phyloP scores from a whole-genome alignment of 768 basidiomycete genomes.

The Podaxis sp. region DNA sequence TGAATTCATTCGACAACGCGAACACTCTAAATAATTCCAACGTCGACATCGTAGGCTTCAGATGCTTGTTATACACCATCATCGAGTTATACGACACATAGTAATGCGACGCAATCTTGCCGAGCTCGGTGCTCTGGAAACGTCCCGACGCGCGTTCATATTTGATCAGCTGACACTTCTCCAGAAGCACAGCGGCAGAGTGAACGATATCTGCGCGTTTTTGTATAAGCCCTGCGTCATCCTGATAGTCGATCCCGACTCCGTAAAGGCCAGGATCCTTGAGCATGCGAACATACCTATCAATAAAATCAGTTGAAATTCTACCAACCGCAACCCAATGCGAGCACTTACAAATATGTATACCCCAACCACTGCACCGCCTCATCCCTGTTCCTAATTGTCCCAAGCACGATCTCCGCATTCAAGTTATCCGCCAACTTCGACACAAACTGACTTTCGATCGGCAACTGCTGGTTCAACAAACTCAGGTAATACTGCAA shows the following conservation, averaged over 20 bases:
- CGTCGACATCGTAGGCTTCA: conserved; percentile 81
- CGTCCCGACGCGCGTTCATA: conserved; percentile 87
- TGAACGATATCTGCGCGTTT: conserved; percentile 94
- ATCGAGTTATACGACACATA: conserved; percentile 94
- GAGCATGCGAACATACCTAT: conserved; percentile 93
- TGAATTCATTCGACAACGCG: conserved; percentile 94
- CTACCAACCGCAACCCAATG: background rate
- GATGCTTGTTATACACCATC: too few relatives aligned
- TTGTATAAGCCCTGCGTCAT: conserved; percentile 66
- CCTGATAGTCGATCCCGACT: conserved; percentile 87
- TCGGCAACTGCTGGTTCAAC: conserved; percentile 96
- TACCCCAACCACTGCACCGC: conserved; percentile 98
- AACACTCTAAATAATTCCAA: conserved; percentile 96
- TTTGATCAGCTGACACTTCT: conserved; percentile 92
- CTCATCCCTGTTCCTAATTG: conserved; percentile 92
- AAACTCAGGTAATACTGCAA: conserved; percentile 95
- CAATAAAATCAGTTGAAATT: conserved; percentile 13
- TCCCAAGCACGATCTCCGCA: conserved; percentile 92
- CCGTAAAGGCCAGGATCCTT: conserved; percentile 85
- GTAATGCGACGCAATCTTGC: conserved; percentile 92
- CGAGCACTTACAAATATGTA: conserved; percentile 76
- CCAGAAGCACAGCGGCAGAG: conserved; percentile 88
- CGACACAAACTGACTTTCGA: conserved; percentile 92
- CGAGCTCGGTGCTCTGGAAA: conserved; percentile 92
- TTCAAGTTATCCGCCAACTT: conserved; percentile 95